phyloP scores from a whole-genome alignment of 768 basidiomycete genomes.

The Suillus brevipes region DNA sequence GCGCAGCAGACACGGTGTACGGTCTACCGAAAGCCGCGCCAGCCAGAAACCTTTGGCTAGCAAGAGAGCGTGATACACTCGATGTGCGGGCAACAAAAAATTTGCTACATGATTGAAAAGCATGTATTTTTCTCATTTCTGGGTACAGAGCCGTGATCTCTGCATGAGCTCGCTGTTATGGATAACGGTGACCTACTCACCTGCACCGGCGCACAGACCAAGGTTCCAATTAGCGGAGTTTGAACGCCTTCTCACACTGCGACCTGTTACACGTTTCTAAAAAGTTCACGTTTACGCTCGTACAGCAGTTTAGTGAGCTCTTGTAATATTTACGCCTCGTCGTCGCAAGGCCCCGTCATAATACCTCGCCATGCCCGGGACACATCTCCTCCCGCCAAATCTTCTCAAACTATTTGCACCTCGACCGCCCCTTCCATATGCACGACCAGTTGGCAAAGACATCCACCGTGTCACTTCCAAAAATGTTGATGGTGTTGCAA shows the following conservation, averaged over 20 bases:
- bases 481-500: slow-evolving; percentile 74
- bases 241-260: slow-evolving; percentile 20
- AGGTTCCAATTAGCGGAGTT: slow-evolving; percentile 27
- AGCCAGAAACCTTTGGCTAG: slow-evolving; percentile 6
- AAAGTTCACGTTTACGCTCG: background rate
- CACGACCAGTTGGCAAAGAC: slow-evolving; percentile 83
- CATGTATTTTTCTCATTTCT: slow-evolving; percentile 20
- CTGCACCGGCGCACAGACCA: slow-evolving; percentile 15
- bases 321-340: background rate
- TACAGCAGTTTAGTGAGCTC: background rate
- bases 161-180: slow-evolving; percentile 3
- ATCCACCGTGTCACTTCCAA: slow-evolving; percentile 72
- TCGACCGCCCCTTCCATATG: slow-evolving; percentile 84
- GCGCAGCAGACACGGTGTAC: slow-evolving; percentile 30
- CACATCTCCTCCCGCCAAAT: slow-evolving; percentile 91
- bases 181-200: slow-evolving; percentile 10
- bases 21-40: slow-evolving; percentile 3
- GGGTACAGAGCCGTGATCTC: background rate
- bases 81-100: slow-evolving; percentile 14
- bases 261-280: background rate
- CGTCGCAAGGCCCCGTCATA: background rate
- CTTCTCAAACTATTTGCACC: slow-evolving; percentile 96
- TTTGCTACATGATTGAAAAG: slow-evolving; percentile 16
- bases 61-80: slow-evolving; percentile 11
- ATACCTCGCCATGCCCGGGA: slow-evolving; percentile 51